phyloP scores from a whole-genome alignment of 163 green algal species.

The Scenedesmus sp. region DNA sequence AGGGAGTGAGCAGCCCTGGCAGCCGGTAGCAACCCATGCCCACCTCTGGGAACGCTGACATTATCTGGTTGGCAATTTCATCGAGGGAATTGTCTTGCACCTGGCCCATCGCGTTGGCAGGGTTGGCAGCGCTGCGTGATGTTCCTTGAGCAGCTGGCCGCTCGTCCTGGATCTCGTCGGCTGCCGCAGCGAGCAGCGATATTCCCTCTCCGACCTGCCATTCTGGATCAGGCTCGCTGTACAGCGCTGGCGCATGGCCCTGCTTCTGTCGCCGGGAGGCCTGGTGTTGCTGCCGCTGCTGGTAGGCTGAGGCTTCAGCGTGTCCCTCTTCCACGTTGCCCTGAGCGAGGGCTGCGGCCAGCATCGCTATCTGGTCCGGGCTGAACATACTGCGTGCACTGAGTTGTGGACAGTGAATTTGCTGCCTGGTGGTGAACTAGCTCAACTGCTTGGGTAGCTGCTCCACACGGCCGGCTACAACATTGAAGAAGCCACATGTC shows the following conservation, averaged over 20 bases:
- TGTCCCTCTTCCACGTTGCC: neutral
- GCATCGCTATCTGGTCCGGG: neutral
- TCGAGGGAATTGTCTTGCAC: slow-evolving; percentile 17
- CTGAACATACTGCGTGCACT: slow-evolving; percentile 12
- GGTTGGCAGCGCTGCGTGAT: slow-evolving; percentile 9
- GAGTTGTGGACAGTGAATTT: neutral
- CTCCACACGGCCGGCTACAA: neutral
- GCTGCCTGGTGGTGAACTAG: slow-evolving; percentile 1
- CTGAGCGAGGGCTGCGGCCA: slow-evolving; percentile 7
- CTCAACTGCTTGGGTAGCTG: neutral
- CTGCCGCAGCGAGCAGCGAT: neutral
- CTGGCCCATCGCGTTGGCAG: neutral
- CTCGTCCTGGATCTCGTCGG: neutral
- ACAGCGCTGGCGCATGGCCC: neutral
- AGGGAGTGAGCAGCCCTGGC: neutral
- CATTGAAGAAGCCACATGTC: neutral
- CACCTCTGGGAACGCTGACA: slow-evolving; percentile 38
- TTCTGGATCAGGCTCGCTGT: neutral
- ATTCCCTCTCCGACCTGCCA: neutral
- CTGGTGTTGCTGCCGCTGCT: slow-evolving; percentile 7
- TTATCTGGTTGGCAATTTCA: slow-evolving; percentile 32
- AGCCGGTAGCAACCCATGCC: neutral
- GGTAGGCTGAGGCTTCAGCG: neutral
- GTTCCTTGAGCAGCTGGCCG: slow-evolving; percentile 4
- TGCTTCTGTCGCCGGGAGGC: neutral